Base-by-base conservation (phyloP, 2,329 filamentous ascomycete species). In the Davidsoniella virescens region DNA sequence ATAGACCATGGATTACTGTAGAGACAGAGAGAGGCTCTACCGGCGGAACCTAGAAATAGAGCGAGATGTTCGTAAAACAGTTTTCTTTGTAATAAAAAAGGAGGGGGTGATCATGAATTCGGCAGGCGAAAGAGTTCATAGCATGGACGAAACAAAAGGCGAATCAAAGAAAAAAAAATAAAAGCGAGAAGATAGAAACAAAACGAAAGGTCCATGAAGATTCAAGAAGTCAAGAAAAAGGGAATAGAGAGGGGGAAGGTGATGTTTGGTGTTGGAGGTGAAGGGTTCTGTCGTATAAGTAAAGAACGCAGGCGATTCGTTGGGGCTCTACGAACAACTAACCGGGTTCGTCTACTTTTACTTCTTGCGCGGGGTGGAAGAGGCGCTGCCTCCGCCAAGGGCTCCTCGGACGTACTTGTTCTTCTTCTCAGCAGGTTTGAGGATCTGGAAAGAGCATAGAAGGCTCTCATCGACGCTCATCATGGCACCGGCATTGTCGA, bases 371-470 rank as follows among this genome's bases (percentile, higher is more conserved):
- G 52, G 52, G 52, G 52, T 51, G 47, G 50, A 45, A 44, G 48
- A 50, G 51, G 53, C 45, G 37, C 53, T 58, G 56, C 56, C 57
- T 55, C 55, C 53, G 70, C 75, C 75, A 68, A 82, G 74, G 71
- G 76, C 74, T 71, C 73, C 74, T 71, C 80, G 76, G 65, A 93
- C 88, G 75, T 94, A 96, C 88, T 96, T 96, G 86, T 95, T 90
- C 82, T 98, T 98, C 82, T 98, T 98, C 79, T 98, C 92, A 68
- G 92, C 92, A 63, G 92, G 92, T 75, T 96, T 98, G 73, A 98
- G 76, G 65, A 98, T 96, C 87, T 96, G 92, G 82, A 98, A 98
- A 56, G 88, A 95, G 75, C 92, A 98, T 62, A 98, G 75, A 67
- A 98, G 71, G 67, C 88, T 95, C 75, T 96, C 92, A 65, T 96